Evolutionary conservation across 2,329 filamentous ascomycete genomes (phyloP).

Genomic region (Rutstroemia sp.): DNA sequence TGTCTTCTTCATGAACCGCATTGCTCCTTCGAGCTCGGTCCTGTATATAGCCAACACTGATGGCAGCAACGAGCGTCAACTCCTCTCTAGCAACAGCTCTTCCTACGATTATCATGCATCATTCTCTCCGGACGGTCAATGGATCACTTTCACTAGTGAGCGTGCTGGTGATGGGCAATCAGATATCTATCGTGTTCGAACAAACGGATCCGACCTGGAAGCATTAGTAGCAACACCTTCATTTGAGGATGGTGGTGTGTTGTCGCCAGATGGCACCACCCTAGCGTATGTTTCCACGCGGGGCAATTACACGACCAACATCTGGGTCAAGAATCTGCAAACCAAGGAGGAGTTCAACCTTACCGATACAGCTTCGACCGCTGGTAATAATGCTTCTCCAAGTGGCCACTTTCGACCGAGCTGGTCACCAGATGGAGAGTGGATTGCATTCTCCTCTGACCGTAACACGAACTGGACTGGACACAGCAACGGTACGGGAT

Average conservation of each 20-base stretch:
- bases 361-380: slow-evolving; percentile 28
- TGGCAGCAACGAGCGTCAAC: slow-evolving; percentile 31
- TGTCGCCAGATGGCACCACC: slow-evolving; percentile 34
- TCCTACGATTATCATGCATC: slow-evolving; percentile 34
- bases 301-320: slow-evolving; percentile 31
- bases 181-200: slow-evolving; percentile 33
- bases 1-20: slow-evolving; percentile 31
- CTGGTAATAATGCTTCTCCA: slow-evolving; percentile 16
- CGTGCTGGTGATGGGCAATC: slow-evolving; percentile 36
- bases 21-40: slow-evolving; percentile 27
- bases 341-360: slow-evolving; percentile 31
- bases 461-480: slow-evolving; percentile 36
- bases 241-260: slow-evolving; percentile 32
- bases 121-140: slow-evolving; percentile 33
- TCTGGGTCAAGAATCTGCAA: slow-evolving; percentile 34
- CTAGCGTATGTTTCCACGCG: slow-evolving; percentile 35
- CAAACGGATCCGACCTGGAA: slow-evolving; percentile 32
- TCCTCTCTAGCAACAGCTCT: slow-evolving; percentile 25
- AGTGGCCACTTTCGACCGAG: slow-evolving; percentile 32
- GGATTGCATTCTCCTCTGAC: slow-evolving; percentile 36
- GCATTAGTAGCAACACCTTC: slow-evolving; percentile 29
- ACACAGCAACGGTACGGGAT: slow-evolving; percentile 33
- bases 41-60: slow-evolving; percentile 33
- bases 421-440: slow-evolving; percentile 36
- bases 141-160: slow-evolving; percentile 36